These are phyloP conservation scores for Camellia granthamiana DNA, from an alignment of 148 eudicot species.

Conservation along the genomic window DNA sequence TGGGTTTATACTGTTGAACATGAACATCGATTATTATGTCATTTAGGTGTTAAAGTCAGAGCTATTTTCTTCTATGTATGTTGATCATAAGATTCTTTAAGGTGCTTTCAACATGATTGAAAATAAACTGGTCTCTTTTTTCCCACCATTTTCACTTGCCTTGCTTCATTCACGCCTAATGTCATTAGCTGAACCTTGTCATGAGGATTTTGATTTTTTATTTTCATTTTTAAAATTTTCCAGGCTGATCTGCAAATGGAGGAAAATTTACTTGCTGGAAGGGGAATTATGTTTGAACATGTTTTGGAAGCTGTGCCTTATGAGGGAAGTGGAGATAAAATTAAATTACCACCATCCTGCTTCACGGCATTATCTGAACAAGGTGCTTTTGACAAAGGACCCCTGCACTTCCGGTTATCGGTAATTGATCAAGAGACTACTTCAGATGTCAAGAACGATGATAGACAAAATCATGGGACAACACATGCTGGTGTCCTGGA, in stretches of 20 bases:
- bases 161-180: background rate
- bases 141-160: background rate
- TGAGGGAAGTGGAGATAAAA: conserved; percentile 80
- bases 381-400: conserved; percentile 91
- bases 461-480: conserved; percentile 21
- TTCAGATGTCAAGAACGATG: conserved; percentile 12
- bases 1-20: background rate
- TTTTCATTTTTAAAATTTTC: background rate
- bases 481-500: conserved; percentile 93
- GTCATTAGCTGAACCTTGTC: background rate
- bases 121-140: background rate
- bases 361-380: conserved; percentile 75
- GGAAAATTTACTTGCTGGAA: conserved; percentile 63
- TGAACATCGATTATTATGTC: background rate
- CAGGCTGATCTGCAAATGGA: conserved; percentile 80
- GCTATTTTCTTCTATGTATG: too few relatives aligned
- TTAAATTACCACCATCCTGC: conserved; percentile 83
- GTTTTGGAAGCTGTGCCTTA: conserved; percentile 61
- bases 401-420: conserved; percentile 69
- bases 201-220: background rate
- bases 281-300: conserved; percentile 62
- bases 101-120: background rate
- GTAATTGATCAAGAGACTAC: conserved; percentile 44
- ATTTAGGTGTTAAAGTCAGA: background rate
- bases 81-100: background rate